Evolutionary conservation across 2,329 filamentous ascomycete species (phyloP), one percentile per base, ranked within the genome.

Genomic region (Sarocladiaceae sp.): DNA sequence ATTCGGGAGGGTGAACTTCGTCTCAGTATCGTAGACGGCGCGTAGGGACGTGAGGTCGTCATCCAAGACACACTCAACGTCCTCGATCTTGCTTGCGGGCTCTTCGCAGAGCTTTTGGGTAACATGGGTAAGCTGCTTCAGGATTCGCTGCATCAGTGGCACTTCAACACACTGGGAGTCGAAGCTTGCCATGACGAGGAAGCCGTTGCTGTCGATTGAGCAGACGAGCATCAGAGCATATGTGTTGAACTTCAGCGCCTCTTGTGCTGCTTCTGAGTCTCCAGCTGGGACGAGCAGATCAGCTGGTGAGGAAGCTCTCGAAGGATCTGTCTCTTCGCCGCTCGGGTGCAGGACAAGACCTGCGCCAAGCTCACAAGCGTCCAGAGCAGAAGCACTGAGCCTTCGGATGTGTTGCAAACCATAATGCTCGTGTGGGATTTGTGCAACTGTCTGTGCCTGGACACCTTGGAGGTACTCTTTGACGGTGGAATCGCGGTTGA

Each of bases 181-280:
- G 58, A 86, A 86, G 58, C 83, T 84, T 1, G 82, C 82, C 69
- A 82, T 83, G 52, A 83, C 70, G 15, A 78, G 64, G 60, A 86
- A 79, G 1, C 78, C 75, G 54, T 73, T 70, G 2, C 75, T 70
- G 31, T 80, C 76, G 5, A 86, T 67, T 3, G 78, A 82, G 62
- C 83, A 87, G 37, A 86, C 83, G 18, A 87, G 67, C 71, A 87
- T 86, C 28, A 87, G 74, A 1, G 82, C 77, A 60, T 86, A 85
- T 0, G 74, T 77, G 62, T 78, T 78, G 61, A 79, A 78, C 59
- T 77, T 77, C 57, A 84, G 71, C 1, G 81, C 82, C 57, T 85
- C 82, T 42, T 78, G 74, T 0, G 79, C 80, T 1, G 79, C 77
- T 55, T 84, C 79, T 0, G 69, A 71, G 53, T 82, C 79, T 28